Evolutionary conservation across 495 filamentous ascomycete genomes (phyloP).

Genomic region (Poronia punctata): DNA sequence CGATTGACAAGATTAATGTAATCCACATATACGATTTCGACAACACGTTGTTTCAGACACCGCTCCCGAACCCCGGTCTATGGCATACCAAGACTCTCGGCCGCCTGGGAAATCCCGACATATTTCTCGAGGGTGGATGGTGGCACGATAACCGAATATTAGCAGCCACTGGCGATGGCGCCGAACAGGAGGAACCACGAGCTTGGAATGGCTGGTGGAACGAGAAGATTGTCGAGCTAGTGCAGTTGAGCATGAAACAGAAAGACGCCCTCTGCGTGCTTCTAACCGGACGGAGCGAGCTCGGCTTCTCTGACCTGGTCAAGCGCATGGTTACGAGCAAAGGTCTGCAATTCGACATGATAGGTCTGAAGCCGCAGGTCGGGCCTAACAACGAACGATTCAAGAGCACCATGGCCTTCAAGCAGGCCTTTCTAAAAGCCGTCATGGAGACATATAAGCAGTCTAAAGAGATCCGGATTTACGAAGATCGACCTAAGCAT

Average conservation of each 20-base stretch:
- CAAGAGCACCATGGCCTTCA: constrained; percentile 74
- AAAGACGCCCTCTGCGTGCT: constrained; percentile 82
- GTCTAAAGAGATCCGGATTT: constrained; percentile 71
- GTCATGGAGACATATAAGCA: constrained; percentile 76
- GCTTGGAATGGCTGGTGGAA: constrained; percentile 98
- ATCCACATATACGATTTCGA: constrained; percentile 99
- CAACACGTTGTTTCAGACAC: constrained; percentile 89
- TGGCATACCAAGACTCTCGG: constrained; percentile 76
- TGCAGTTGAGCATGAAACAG: constrained; percentile 75
- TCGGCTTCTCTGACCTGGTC: constrained; percentile 68
- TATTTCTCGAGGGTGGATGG: constrained; percentile 85
- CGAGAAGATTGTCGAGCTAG: constrained; percentile 79
- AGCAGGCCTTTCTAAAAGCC: constrained; percentile 72
- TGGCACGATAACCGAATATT: constrained; percentile 92
- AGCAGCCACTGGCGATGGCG: constrained; percentile 75
- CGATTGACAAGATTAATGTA: constrained; percentile 59
- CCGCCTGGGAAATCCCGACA: constrained; percentile 63
- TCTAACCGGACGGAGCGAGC: constrained; percentile 79
- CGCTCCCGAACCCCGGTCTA: constrained; percentile 79
- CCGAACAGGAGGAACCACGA: constrained; percentile 72
- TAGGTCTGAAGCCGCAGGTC: constrained; percentile 79
- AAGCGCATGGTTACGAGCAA: constrained; percentile 76
- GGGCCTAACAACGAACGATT: constrained; percentile 74
- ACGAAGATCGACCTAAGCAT: constrained; percentile 55
- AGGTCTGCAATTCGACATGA: constrained; percentile 76